Conservation (phyloP, 1,284 basidiomycete genomes). For the Moesziomyces parantarcticus region DNA sequence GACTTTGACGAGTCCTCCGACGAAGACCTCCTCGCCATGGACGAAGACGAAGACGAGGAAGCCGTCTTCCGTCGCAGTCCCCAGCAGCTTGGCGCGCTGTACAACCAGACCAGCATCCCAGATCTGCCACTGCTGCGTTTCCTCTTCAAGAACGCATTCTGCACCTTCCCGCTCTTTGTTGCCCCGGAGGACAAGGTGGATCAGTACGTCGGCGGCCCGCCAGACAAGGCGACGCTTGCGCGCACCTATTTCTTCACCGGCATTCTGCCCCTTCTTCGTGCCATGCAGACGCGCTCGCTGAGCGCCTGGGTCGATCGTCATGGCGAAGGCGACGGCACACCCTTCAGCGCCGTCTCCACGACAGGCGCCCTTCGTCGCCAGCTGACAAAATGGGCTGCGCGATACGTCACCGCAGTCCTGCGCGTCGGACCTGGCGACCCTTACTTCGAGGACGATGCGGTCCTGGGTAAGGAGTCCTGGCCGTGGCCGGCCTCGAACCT, state of each 20-base stretch:
- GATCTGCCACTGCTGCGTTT: slow-evolving; percentile 62
- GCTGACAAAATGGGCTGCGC: slow-evolving; percentile 52
- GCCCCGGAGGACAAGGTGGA: slow-evolving; percentile 49
- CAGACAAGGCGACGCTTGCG: slow-evolving; percentile 57
- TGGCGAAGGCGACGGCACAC: slow-evolving; percentile 61
- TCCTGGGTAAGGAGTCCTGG: slow-evolving; percentile 46
- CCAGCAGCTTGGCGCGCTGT: slow-evolving; percentile 43
- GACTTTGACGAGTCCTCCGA: slow-evolving; percentile 57
- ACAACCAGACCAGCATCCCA: slow-evolving; percentile 34
- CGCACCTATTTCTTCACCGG: slow-evolving; percentile 54
- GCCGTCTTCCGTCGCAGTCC: slow-evolving; percentile 57
- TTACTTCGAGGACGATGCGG: slow-evolving; percentile 44
- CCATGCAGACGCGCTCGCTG: slow-evolving; percentile 57
- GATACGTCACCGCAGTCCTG: slow-evolving; percentile 57
- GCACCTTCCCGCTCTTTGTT: slow-evolving; percentile 63
- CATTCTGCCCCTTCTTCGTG: slow-evolving; percentile 57
- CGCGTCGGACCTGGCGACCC: slow-evolving; percentile 55
- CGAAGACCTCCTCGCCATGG: slow-evolving; percentile 38
- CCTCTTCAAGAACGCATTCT: slow-evolving; percentile 60
- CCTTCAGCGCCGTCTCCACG: slow-evolving; percentile 53
- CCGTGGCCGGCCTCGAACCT: slow-evolving; percentile 59
- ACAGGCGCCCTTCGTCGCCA: slow-evolving; percentile 32
- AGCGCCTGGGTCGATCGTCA: slow-evolving; percentile 59
- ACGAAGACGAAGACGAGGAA: slow-evolving; percentile 58
- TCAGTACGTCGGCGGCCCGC: slow-evolving; percentile 42